These are phyloP conservation scores for Pseudocercospora fijiensis DNA, from an alignment of 2,329 filamentous ascomycete genomes.

Conservation along the genomic window DNA sequence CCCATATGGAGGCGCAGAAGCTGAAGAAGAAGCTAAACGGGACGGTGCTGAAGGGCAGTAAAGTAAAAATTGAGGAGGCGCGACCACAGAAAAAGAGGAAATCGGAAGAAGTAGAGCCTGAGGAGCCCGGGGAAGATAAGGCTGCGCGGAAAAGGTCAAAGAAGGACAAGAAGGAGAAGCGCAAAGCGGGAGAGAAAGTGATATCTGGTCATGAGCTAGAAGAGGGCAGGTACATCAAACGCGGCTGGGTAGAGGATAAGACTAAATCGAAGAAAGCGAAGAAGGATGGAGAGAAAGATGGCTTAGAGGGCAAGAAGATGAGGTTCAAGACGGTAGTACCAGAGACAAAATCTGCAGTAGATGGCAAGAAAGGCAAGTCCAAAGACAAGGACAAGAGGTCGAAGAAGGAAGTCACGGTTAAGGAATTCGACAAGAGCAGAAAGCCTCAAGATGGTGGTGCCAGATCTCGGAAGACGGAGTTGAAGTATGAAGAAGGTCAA, in stretches of 20 bases:
- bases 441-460: conserved; percentile 55
- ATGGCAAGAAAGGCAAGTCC: conserved; percentile 60
- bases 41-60: conserved; percentile 76
- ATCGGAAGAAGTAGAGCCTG: conserved; percentile 35
- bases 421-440: conserved; percentile 84
- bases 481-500: conserved; percentile 75
- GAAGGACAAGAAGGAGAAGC: conserved; percentile 55
- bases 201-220: conserved; percentile 70
- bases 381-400: conserved; percentile 63
- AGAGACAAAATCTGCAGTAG: conserved; percentile 56
- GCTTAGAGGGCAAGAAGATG: conserved; percentile 70
- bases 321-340: conserved; percentile 79
- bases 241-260: conserved; percentile 74
- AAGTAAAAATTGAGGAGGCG: conserved; percentile 81
- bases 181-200: conserved; percentile 48
- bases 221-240: conserved; percentile 74
- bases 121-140: conserved; percentile 42
- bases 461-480: conserved; percentile 43
- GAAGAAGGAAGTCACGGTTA: conserved; percentile 64
- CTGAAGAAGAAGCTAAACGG: conserved; percentile 89
- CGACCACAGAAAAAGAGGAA: conserved; percentile 59
- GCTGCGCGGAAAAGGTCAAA: conserved; percentile 56
- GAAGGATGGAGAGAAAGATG: conserved; percentile 56
- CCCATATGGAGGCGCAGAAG: conserved; percentile 79
- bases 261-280: conserved; percentile 42